Conservation (phyloP, 2,329 filamentous ascomycete genomes). For the Lachnellula suecica region DNA sequence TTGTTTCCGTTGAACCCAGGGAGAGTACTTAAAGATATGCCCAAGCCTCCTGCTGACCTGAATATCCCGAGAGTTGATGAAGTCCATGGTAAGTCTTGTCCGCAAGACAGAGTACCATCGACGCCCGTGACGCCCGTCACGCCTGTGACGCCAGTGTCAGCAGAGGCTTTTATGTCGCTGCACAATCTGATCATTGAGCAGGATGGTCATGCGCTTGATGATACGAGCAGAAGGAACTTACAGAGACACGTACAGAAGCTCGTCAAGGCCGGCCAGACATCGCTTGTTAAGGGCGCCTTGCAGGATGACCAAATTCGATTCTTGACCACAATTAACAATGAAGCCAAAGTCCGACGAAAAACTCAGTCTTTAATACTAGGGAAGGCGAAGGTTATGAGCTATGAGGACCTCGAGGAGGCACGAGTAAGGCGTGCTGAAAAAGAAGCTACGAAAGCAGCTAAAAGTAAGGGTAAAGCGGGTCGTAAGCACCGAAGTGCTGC, state of each 20-base stretch:
- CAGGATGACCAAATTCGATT: constrained; percentile 29
- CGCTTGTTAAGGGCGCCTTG: constrained; percentile 24
- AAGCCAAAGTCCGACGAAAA: constrained; percentile 20
- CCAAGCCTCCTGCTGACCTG: constrained; percentile 20
- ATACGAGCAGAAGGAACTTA: constrained; percentile 25
- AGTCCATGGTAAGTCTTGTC: constrained; percentile 4
- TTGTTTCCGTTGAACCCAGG: constrained; percentile 29
- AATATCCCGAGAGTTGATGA: constrained; percentile 17
- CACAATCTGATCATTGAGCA: constrained; percentile 23
- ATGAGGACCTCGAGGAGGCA: constrained; percentile 31
- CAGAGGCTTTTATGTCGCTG: constrained; percentile 21
- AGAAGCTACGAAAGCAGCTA: constrained; percentile 12
- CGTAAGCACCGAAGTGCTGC: constrained; percentile 10
- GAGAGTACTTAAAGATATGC: constrained; percentile 31
- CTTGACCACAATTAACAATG: constrained; percentile 24
- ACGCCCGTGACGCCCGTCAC: constrained; percentile 20
- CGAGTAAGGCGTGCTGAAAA: constrained; percentile 18
- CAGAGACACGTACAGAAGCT: constrained; percentile 26
- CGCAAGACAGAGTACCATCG: constrained; percentile 2
- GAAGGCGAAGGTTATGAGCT: constrained; percentile 30
- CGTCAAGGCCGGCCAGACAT: constrained; percentile 28
- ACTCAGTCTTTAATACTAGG: constrained; percentile 15
- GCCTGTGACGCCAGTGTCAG: constrained; percentile 29
- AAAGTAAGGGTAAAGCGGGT: constrained; percentile 17
- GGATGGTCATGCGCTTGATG: constrained; percentile 23